Evolutionary conservation across 768 basidiomycete genomes (phyloP).

Genomic region (Calocybe cyanea): DNA sequence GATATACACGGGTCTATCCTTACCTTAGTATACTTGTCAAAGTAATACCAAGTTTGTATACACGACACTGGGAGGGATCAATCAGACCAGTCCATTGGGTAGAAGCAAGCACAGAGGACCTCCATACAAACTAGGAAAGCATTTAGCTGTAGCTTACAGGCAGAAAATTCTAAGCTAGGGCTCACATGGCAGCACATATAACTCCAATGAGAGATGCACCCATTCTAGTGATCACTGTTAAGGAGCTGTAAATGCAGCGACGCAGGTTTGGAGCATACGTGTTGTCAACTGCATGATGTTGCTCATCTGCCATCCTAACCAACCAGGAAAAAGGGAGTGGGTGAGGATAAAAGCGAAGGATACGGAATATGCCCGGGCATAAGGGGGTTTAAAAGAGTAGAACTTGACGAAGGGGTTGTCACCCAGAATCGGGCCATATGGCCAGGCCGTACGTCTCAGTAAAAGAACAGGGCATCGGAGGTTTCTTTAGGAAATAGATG

Average conservation of each 20-base stretch:
- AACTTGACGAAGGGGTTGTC: too few relatives aligned
- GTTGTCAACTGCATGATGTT: conserved; percentile 27
- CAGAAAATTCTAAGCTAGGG: background rate
- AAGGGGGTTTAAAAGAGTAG: too few relatives aligned
- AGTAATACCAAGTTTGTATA: conserved; percentile 56
- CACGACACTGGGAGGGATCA: conserved; percentile 39
- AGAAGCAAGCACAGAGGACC: conserved; percentile 27
- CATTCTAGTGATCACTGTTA: conserved; percentile 29
- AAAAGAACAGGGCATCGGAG: too few relatives aligned
- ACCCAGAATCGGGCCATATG: too few relatives aligned
- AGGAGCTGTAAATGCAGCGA: background rate
- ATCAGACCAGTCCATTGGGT: background rate
- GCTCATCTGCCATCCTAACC: conserved; percentile 16
- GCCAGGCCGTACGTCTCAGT: too few relatives aligned
- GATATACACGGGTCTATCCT: conserved; percentile 1
- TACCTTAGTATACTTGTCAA: conserved; percentile 41
- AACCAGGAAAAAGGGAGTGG: conserved; percentile 7
- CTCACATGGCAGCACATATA: conserved; percentile 44
- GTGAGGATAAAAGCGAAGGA: conserved; percentile 8
- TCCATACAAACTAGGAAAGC: conserved; percentile 42
- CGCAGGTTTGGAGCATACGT: conserved; percentile 27
- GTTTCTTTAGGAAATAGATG: too few relatives aligned
- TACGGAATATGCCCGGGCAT: conserved; percentile 4
- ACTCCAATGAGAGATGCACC: conserved; percentile 50
- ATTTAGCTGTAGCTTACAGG: background rate